Conservation (phyloP, 495 filamentous ascomycete species). For the Talaromyces trachyspermus region DNA sequence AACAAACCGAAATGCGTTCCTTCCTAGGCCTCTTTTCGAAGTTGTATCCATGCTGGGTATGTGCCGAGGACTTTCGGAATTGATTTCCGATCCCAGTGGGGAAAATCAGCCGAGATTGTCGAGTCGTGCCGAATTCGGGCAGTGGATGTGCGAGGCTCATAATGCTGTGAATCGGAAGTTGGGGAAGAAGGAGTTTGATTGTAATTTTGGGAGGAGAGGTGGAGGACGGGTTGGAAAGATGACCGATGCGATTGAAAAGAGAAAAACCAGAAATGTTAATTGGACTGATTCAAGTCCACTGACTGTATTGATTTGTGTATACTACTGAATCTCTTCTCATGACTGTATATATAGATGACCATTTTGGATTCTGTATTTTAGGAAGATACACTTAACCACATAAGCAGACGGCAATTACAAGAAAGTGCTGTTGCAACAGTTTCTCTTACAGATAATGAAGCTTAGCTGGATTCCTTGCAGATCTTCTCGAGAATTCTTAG, state of each 20-base stretch:
- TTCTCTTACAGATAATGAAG: too few species aligned
- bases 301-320: neutral
- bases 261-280: neutral
- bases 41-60: constrained; percentile 91
- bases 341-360: constrained; percentile 4
- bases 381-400: too few species aligned
- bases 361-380: too few species aligned
- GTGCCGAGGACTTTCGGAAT: constrained; percentile 80
- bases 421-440: too few species aligned
- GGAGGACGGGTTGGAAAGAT: constrained; percentile 90
- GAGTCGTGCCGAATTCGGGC: constrained; percentile 68
- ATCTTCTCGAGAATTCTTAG: too few species aligned
- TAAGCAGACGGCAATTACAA: too few species aligned
- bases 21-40: constrained; percentile 76
- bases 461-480: too few species aligned
- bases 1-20: constrained; percentile 67
- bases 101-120: constrained; percentile 58
- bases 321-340: constrained; percentile 1
- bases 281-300: too few species aligned
- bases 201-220: constrained; percentile 86
- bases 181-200: constrained; percentile 90
- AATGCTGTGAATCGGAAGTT: constrained; percentile 95
- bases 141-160: constrained; percentile 96
- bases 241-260: constrained; percentile 48
- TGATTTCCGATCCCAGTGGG: constrained; percentile 61